Conservation (phyloP, 176 grass and related monocot species). For the Rhipidocladum racemiflorum region DNA sequence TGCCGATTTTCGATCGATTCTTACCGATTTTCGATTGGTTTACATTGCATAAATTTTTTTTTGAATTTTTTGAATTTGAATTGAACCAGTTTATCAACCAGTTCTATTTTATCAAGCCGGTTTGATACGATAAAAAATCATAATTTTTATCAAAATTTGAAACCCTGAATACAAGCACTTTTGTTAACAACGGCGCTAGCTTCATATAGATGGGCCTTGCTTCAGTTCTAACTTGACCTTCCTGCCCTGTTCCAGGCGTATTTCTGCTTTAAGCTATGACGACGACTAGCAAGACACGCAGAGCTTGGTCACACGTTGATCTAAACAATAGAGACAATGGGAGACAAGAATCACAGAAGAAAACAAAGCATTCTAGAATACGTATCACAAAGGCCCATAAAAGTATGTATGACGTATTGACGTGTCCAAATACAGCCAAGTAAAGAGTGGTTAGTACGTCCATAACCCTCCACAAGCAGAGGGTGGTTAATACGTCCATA, state of each 20-base stretch:
- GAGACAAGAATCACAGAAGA: background rate
- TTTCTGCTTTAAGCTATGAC: background rate
- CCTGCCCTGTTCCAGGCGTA: background rate
- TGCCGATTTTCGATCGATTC: no score
- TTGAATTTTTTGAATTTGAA: no score
- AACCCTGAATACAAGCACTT: no score
- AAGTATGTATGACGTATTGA: background rate
- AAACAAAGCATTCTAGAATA: background rate
- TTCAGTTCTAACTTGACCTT: slow-evolving; percentile 43
- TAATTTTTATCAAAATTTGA: no score
- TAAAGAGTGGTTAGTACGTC: slow-evolving; percentile 39
- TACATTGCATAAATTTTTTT: no score
- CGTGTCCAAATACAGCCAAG: background rate
- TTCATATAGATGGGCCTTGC: background rate
- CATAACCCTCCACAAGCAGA: background rate
- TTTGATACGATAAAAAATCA: no score
- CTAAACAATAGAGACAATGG: background rate
- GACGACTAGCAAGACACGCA: background rate
- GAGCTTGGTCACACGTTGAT: background rate
- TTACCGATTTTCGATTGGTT: no score
- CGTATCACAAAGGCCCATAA: background rate
- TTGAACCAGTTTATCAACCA: no score
- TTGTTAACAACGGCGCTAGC: slow-evolving; percentile 6
- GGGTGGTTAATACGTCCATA: slow-evolving; percentile 42
- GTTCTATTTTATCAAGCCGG: no score